Percentiles rank a stretch among this genome's conserved stretches.
These are phyloP conservation scores for Aspergillus alliaceus DNA, from an alignment of 2,329 filamentous ascomycete genomes.

Conservation along the genomic window DNA sequence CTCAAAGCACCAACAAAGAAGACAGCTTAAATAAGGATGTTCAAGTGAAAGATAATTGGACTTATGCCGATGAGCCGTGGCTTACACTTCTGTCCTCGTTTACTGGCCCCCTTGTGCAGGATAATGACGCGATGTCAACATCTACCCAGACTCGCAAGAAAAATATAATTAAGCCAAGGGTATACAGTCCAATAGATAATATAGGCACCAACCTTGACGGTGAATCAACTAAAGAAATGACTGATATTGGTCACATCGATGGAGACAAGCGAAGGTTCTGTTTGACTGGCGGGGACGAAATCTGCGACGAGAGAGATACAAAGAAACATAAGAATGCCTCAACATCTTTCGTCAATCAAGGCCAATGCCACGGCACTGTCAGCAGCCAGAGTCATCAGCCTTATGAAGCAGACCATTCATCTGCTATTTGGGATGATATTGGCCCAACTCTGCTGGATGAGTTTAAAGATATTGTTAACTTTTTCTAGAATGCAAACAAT, in stretches of 20 bases:
- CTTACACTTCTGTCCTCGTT: neutral
- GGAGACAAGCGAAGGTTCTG: neutral
- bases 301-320: neutral
- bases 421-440: conserved; percentile 35
- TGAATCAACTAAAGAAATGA: neutral
- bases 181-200: neutral
- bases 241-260: neutral
- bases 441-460: conserved; percentile 40
- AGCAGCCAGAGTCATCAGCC: neutral
- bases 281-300: neutral
- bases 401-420: neutral
- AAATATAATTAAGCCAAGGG: neutral
- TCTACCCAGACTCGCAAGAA: neutral
- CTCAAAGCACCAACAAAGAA: neutral
- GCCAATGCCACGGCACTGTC: neutral
- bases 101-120: neutral
- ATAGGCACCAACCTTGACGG: neutral
- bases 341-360: neutral
- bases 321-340: neutral
- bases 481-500: conserved; percentile 24
- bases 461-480: conserved; percentile 42
- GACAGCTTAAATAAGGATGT: neutral
- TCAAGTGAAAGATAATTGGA: neutral
- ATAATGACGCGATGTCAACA: neutral
- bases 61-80: neutral